A percentile compares a stretch with the other conserved stretches of the same genome.
These are phyloP conservation scores for Ceratocystis huliohia DNA, from an alignment of 2,329 filamentous ascomycete genomes.

Conservation along the genomic window DNA sequence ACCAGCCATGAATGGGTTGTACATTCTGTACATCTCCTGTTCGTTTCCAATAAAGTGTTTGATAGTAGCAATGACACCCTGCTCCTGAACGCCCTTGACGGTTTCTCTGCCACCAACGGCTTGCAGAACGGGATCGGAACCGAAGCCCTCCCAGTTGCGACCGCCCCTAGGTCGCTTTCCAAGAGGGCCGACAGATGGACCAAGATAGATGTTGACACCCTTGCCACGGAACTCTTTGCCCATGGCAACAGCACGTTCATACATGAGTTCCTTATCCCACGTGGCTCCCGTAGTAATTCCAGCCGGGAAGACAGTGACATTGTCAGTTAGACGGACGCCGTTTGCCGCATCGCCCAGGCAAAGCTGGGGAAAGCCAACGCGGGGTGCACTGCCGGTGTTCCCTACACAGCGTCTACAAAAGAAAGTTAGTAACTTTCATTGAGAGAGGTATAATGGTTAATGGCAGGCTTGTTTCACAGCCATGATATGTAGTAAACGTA, in stretches of 20 bases:
- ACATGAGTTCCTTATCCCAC: constrained; percentile 60
- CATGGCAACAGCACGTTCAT: constrained; percentile 52
- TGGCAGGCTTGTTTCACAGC: background rate
- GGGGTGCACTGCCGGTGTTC: constrained; percentile 57
- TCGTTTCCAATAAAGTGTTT: constrained; percentile 46
- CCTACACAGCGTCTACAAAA: constrained; percentile 51
- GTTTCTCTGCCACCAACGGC: constrained; percentile 66
- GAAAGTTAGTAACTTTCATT: background rate
- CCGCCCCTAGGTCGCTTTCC: constrained; percentile 61
- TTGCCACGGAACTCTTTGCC: constrained; percentile 62
- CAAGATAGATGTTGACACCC: constrained; percentile 58
- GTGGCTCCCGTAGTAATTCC: constrained; percentile 68
- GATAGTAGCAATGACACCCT: constrained; percentile 44
- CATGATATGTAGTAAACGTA: constrained; percentile 2
- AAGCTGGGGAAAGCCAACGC: constrained; percentile 59
- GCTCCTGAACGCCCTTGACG: constrained; percentile 55
- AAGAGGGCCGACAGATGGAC: constrained; percentile 57
- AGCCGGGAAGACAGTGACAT: constrained; percentile 63
- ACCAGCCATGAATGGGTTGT: constrained; percentile 37
- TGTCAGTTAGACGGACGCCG: constrained; percentile 60
- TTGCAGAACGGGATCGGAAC: constrained; percentile 58
- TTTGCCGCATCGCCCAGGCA: constrained; percentile 60
- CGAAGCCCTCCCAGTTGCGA: constrained; percentile 65
- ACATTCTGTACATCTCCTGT: constrained; percentile 53
- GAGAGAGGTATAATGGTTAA: background rate